These are phyloP conservation scores for Kandelia obovata DNA, from an alignment of 345 rosid species.

Conservation along the genomic window DNA sequence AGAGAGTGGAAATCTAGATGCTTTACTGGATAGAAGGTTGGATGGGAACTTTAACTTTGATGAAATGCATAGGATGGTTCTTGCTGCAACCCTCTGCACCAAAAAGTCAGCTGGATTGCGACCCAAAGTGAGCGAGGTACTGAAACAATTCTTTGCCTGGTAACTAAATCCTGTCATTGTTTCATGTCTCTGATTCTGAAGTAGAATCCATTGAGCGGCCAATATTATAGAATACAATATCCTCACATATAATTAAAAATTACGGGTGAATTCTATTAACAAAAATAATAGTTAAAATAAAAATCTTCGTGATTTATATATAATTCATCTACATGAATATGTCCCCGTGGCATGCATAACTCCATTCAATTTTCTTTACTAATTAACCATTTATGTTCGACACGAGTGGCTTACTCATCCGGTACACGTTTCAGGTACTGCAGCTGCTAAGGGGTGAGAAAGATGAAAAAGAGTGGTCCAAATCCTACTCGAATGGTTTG, in stretches of 20 bases:
- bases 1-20: constrained; percentile 16
- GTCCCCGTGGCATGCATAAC: background rate
- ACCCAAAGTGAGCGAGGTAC: constrained; percentile 24
- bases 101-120: constrained; percentile 21
- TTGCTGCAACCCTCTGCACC: constrained; percentile 24
- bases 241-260: too few relatives aligned
- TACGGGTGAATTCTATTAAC: too few relatives aligned
- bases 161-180: too few relatives aligned
- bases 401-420: too few relatives aligned
- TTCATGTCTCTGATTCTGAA: too few relatives aligned
- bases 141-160: background rate
- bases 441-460: constrained; percentile 24
- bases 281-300: too few relatives aligned
- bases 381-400: background rate
- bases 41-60: background rate
- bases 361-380: background rate
- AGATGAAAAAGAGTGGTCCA: constrained; percentile 16
- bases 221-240: too few relatives aligned
- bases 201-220: too few relatives aligned
- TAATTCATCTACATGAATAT: too few relatives aligned
- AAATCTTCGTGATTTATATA: too few relatives aligned
- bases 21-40: constrained; percentile 18
- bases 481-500: constrained; percentile 3
- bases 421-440: constrained; percentile 17
- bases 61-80: constrained; percentile 19